Percentiles rank a stretch among this genome's conserved stretches.
phyloP scores from a whole-genome alignment of 352 stramenopile genomes.

The Phytophthora pistaciae region DNA sequence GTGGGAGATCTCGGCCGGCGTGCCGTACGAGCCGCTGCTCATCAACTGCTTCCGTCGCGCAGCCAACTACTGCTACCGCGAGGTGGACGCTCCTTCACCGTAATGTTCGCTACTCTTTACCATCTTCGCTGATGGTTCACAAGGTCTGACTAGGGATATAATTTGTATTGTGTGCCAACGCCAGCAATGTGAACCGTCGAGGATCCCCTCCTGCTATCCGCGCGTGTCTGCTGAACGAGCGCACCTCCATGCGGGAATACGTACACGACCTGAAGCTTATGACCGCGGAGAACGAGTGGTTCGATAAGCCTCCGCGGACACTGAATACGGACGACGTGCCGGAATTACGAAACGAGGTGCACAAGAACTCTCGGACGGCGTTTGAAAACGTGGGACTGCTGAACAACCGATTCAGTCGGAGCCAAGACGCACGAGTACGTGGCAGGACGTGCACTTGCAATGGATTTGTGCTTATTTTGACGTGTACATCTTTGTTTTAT shows the following conservation, averaged over 20 bases:
- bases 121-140: background rate
- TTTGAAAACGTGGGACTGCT: constrained; percentile 80
- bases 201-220: constrained; percentile 86
- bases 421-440: constrained; percentile 71
- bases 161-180: constrained; percentile 6
- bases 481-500: constrained; percentile 8
- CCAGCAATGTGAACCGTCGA: constrained; percentile 88
- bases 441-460: background rate
- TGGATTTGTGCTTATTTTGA: background rate
- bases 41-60: constrained; percentile 86
- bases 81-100: constrained; percentile 87
- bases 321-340: constrained; percentile 58
- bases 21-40: constrained; percentile 81
- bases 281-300: constrained; percentile 75
- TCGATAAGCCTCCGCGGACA: constrained; percentile 51
- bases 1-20: constrained; percentile 85
- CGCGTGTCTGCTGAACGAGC: constrained; percentile 83
- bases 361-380: constrained; percentile 51
- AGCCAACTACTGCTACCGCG: constrained; percentile 88
- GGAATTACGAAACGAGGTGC: constrained; percentile 66
- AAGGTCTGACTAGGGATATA: constrained; percentile 13
- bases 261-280: constrained; percentile 86
- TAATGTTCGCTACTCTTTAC: constrained; percentile 43
- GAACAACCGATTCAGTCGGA: constrained; percentile 70
- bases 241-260: constrained; percentile 89